These are phyloP conservation scores for Elongisporangium senticosum DNA, from an alignment of 352 stramenopile species.

Conservation along the genomic window DNA sequence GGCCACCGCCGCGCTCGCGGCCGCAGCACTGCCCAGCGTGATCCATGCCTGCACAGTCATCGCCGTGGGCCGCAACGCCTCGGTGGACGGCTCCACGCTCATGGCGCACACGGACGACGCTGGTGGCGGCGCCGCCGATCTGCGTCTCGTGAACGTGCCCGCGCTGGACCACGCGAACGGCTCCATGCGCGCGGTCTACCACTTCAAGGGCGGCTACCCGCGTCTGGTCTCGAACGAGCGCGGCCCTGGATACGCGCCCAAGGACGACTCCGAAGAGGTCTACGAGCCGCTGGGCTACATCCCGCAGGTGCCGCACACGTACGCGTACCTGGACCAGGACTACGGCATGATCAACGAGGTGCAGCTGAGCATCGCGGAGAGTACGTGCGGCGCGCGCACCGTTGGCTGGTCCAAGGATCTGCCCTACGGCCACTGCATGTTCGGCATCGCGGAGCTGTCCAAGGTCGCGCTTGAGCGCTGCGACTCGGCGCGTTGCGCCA, in stretches of 20 bases:
- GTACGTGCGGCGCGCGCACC: conserved; percentile 64
- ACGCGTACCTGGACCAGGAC: conserved; percentile 85
- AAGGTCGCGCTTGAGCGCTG: conserved; percentile 79
- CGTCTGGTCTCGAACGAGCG: conserved; percentile 50
- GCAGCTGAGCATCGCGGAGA: conserved; percentile 84
- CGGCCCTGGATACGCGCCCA: conserved; percentile 39
- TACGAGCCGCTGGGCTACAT: conserved; percentile 59
- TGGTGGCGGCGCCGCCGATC: conserved; percentile 58
- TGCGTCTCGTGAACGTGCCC: conserved; percentile 78
- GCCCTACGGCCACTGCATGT: conserved; percentile 54
- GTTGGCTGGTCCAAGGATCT: conserved; percentile 40
- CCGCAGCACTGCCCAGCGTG: background rate
- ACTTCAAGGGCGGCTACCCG: conserved; percentile 44
- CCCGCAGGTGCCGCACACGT: conserved; percentile 81
- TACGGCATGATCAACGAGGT: conserved; percentile 90
- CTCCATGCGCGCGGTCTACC: conserved; percentile 32
- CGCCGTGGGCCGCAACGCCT: conserved; percentile 51
- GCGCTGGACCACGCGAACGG: conserved; percentile 37
- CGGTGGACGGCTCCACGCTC: conserved; percentile 62
- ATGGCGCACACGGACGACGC: conserved; percentile 67
- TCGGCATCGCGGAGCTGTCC: conserved; percentile 74
- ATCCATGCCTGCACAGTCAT: conserved; percentile 78
- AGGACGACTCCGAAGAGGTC: conserved; percentile 14
- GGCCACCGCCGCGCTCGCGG: background rate
- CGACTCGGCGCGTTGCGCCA: conserved; percentile 53